Conservation (phyloP, 2,329 filamentous ascomycete species). For the Dichotomopilus funicola region DNA sequence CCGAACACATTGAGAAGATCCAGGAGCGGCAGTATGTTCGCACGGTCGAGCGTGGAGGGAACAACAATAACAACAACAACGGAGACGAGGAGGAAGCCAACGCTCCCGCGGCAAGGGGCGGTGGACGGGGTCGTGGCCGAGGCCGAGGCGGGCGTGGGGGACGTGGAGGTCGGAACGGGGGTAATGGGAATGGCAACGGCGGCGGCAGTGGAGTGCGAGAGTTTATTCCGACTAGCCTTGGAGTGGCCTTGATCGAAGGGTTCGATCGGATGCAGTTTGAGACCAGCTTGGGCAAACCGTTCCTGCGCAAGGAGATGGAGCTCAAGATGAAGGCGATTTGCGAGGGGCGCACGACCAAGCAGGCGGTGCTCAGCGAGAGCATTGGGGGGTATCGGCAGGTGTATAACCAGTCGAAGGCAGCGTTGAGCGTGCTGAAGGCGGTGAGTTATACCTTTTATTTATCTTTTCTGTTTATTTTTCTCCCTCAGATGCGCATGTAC, state of each 20-base stretch:
- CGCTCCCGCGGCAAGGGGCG: slow-evolving; percentile 26
- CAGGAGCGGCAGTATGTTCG: slow-evolving; percentile 83
- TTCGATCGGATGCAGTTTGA: slow-evolving; percentile 94
- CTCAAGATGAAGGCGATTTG: slow-evolving; percentile 95
- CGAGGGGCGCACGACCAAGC: slow-evolving; percentile 70
- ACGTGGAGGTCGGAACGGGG: slow-evolving; percentile 37
- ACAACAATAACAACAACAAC: slow-evolving; percentile 28
- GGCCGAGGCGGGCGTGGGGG: slow-evolving; percentile 44
- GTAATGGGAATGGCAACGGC: slow-evolving; percentile 31
- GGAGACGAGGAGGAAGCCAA: slow-evolving; percentile 33
- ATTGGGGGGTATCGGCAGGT: slow-evolving; percentile 81
- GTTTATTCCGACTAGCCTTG: slow-evolving; percentile 87
- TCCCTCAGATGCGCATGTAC: too few relatives aligned
- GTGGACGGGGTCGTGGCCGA: slow-evolving; percentile 40
- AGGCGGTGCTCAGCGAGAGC: slow-evolving; percentile 72
- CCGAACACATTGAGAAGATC: slow-evolving; percentile 94
- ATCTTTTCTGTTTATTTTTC: background rate
- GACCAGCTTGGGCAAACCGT: slow-evolving; percentile 89
- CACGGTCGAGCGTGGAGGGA: slow-evolving; percentile 38
- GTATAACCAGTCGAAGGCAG: slow-evolving; percentile 73
- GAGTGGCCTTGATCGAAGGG: slow-evolving; percentile 84
- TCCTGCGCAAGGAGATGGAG: slow-evolving; percentile 96
- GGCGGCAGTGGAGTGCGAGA: slow-evolving; percentile 57
- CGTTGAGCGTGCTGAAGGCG: slow-evolving; percentile 59
- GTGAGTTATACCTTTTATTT: slow-evolving; percentile 38